Conservation (phyloP, 441 rosid species). For the Pelargonium fulgidum region DNA sequence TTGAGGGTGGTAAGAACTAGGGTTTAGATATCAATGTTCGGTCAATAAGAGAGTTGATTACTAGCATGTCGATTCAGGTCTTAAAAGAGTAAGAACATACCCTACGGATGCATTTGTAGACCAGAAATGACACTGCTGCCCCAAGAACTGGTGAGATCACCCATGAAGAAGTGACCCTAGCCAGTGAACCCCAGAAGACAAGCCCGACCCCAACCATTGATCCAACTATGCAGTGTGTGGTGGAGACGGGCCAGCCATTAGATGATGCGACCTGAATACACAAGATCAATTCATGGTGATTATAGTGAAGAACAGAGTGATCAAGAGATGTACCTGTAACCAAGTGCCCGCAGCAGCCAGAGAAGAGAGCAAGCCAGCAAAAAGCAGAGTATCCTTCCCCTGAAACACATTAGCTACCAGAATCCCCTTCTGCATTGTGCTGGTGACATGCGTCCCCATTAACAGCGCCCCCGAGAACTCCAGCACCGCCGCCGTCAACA, state of each 20-base stretch:
- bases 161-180: slow-evolving; percentile 91
- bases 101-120: slow-evolving; percentile 92
- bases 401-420: slow-evolving; percentile 75
- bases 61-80: background rate
- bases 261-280: slow-evolving; percentile 74
- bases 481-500: slow-evolving; percentile 77
- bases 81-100: slow-evolving; percentile 41
- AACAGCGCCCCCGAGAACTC: slow-evolving; percentile 94
- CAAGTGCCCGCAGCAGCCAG: slow-evolving; percentile 97
- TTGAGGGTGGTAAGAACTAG: slow-evolving; percentile 16
- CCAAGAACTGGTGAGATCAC: slow-evolving; percentile 88
- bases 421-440: slow-evolving; percentile 99
- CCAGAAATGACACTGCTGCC: slow-evolving; percentile 79
- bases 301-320: no score
- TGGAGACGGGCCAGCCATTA: slow-evolving; percentile 95
- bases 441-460: slow-evolving; percentile 93
- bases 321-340: slow-evolving; percentile 53
- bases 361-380: slow-evolving; percentile 84
- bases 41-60: no score
- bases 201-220: slow-evolving; percentile 99
- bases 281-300: slow-evolving; percentile 7
- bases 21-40: background rate
- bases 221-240: slow-evolving; percentile 94
- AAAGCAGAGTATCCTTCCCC: slow-evolving; percentile 75
- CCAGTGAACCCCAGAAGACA: slow-evolving; percentile 88